Evolutionary conservation across 169 alveolate genomes (phyloP).

Genomic region (Theileria parva): DNA sequence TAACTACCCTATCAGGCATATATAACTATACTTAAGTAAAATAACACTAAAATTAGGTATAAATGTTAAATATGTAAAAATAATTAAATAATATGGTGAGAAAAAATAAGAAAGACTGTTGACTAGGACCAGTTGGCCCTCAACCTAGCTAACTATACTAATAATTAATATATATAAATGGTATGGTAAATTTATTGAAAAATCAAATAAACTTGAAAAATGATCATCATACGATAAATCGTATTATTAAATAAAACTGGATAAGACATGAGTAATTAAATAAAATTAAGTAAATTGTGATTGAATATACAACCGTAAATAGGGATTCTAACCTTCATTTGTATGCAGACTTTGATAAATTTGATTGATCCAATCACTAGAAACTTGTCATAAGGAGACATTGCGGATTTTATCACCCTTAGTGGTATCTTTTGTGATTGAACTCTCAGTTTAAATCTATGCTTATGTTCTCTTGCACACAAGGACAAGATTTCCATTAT

Average conservation of each 20-base stretch:
- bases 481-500: conserved; percentile 71
- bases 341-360: conserved; percentile 70
- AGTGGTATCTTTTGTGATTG: conserved; percentile 74
- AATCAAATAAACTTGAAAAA: no score
- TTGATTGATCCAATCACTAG: conserved; percentile 73
- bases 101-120: neutral
- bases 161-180: no score
- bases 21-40: neutral
- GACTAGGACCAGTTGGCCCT: no score
- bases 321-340: conserved; percentile 38
- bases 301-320: no score
- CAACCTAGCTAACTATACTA: neutral
- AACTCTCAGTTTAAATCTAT: conserved; percentile 74
- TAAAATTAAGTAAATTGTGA: neutral
- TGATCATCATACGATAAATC: no score
- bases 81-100: neutral
- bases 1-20: neutral
- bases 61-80: neutral
- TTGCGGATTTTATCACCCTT: conserved; percentile 52
- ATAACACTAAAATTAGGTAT: no score
- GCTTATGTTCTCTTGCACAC: conserved; percentile 76
- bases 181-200: no score
- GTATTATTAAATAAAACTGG: no score
- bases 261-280: neutral
- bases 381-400: conserved; percentile 72